Conservation (phyloP, 768 basidiomycete genomes). For the Cubamyces lactineus region DNA sequence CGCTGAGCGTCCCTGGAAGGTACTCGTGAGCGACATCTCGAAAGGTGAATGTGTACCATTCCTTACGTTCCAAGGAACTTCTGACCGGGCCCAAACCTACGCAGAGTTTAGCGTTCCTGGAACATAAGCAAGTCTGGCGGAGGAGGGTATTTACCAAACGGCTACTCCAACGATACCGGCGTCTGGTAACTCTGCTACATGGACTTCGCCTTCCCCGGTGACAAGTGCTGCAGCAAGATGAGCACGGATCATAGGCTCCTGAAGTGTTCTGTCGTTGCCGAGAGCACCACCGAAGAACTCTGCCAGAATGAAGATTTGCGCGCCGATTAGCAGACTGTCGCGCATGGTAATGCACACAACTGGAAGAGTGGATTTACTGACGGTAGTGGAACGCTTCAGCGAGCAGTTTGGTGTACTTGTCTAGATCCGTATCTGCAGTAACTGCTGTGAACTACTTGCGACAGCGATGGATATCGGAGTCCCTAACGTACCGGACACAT, state of each 20-base stretch:
- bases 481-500: not conserved
- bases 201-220: slow-evolving; percentile 10
- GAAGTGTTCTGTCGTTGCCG: slow-evolving; percentile 3
- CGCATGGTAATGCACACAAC: not conserved
- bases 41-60: not conserved
- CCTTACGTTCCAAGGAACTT: slow-evolving; percentile 17
- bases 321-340: too few relatives aligned
- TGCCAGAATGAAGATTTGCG: not conserved
- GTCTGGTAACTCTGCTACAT: slow-evolving; percentile 13
- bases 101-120: not conserved
- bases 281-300: slow-evolving; percentile 13
- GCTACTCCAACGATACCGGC: slow-evolving; percentile 14
- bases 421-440: not conserved
- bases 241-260: slow-evolving; percentile 10
- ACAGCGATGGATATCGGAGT: not conserved
- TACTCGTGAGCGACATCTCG: not conserved
- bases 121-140: too few relatives aligned
- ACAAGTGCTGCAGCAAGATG: slow-evolving; percentile 12
- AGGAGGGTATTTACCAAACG: slow-evolving; percentile 1
- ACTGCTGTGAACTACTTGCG: not conserved
- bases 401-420: not conserved
- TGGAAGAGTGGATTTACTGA: not conserved
- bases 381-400: slow-evolving; percentile 14
- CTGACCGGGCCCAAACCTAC: slow-evolving; percentile 21
- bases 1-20: slow-evolving; percentile 16